Percentiles rank a stretch among this genome's conserved stretches.
Conservation (phyloP, 2,329 filamentous ascomycete genomes). For the Aaosphaeria arxii region DNA sequence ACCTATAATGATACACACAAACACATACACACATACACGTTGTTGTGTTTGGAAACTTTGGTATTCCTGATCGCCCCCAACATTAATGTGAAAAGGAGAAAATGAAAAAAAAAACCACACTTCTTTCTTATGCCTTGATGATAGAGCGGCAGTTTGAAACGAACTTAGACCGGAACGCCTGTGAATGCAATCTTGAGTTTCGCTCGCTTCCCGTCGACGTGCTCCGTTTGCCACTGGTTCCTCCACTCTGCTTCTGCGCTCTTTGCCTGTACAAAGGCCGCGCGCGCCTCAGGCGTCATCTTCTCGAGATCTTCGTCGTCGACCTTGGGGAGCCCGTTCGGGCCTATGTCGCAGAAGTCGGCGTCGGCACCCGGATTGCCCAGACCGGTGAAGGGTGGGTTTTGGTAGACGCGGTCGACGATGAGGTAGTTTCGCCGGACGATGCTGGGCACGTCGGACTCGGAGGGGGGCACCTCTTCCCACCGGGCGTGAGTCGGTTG, state of each 20-base stretch:
- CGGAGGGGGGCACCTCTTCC: constrained; percentile 61
- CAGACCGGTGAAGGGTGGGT: constrained; percentile 56
- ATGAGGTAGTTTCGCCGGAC: constrained; percentile 62
- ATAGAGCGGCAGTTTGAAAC: too few species aligned
- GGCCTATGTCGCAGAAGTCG: constrained; percentile 46
- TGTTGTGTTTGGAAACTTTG: too few species aligned
- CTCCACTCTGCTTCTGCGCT: constrained; percentile 70
- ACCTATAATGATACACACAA: too few species aligned
- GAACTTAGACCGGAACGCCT: constrained; percentile 46
- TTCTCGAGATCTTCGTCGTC: constrained; percentile 63
- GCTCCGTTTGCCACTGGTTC: constrained; percentile 69
- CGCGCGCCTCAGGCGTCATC: constrained; percentile 67
- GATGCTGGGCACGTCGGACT: constrained; percentile 49
- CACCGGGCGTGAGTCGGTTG: constrained; percentile 86
- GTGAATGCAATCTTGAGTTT: constrained; percentile 48
- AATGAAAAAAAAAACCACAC: too few species aligned
- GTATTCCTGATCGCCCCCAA: too few species aligned
- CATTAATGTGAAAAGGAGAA: too few species aligned
- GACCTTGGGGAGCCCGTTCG: constrained; percentile 60
- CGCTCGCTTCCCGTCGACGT: constrained; percentile 48
- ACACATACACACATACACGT: too few species aligned
- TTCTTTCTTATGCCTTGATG: too few species aligned
- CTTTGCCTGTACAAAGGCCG: constrained; percentile 68
- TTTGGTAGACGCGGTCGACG: constrained; percentile 58
- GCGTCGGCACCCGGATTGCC: constrained; percentile 60